Percentiles rank a stretch among this genome's conserved stretches.
Evolutionary conservation across 140 eudicot genomes (phyloP).

Genomic region (Cichorium intybus): DNA sequence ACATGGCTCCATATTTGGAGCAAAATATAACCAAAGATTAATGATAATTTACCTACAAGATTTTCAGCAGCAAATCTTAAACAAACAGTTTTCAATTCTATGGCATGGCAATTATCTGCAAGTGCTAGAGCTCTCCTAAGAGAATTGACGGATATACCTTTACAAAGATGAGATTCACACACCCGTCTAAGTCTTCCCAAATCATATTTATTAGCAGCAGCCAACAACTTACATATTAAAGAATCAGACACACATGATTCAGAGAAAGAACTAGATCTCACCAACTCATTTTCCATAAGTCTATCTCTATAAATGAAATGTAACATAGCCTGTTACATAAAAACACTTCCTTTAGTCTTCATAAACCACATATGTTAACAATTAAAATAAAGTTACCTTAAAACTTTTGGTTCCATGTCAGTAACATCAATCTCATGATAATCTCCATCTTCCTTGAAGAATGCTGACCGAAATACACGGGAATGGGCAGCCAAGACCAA

Average conservation of each 20-base stretch:
- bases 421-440: slow-evolving; percentile 51
- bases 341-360: background rate
- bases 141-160: slow-evolving; percentile 27
- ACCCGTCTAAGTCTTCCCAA: slow-evolving; percentile 35
- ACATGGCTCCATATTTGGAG: too few species aligned
- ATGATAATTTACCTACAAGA: slow-evolving; percentile 64
- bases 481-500: slow-evolving; percentile 86
- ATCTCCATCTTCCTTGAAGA: slow-evolving; percentile 47
- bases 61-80: slow-evolving; percentile 87
- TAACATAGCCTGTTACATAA: slow-evolving; percentile 74
- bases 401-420: slow-evolving; percentile 76
- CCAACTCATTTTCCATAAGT: slow-evolving; percentile 54
- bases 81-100: slow-evolving; percentile 82
- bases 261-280: slow-evolving; percentile 38
- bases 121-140: slow-evolving; percentile 39
- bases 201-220: slow-evolving; percentile 85
- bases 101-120: slow-evolving; percentile 70
- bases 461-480: slow-evolving; percentile 49
- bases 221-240: slow-evolving; percentile 57
- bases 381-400: slow-evolving; percentile 36
- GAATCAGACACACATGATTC: slow-evolving; percentile 51
- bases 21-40: background rate
- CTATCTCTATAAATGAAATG: slow-evolving; percentile 77
- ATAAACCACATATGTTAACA: background rate
- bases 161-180: slow-evolving; percentile 36